A percentile compares a stretch with the other conserved stretches of the same genome.
Evolutionary conservation across 805 yeast species (phyloP).

Genomic region (Candida caryicola): DNA sequence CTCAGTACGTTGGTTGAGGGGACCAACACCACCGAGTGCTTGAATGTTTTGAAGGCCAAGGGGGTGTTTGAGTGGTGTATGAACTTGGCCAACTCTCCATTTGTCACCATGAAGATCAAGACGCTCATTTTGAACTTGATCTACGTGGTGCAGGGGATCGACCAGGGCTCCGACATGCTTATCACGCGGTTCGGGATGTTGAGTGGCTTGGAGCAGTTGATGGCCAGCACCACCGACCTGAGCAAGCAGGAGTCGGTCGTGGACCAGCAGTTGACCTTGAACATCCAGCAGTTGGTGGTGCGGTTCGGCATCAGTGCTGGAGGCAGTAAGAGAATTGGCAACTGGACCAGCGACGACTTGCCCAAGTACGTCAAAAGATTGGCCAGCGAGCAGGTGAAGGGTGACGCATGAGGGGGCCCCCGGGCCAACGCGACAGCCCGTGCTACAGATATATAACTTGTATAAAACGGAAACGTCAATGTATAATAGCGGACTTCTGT

Average conservation of each 20-base stretch:
- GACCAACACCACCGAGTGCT: constrained; percentile 47
- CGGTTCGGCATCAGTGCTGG: constrained; percentile 42
- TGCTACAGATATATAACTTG: not conserved
- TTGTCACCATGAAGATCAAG: constrained; percentile 38
- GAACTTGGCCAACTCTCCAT: constrained; percentile 54
- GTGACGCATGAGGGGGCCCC: too few relatives aligned
- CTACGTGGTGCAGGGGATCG: constrained; percentile 48
- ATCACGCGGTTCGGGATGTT: constrained; percentile 54
- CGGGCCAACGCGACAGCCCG: too few relatives aligned
- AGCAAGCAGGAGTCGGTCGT: constrained; percentile 10
- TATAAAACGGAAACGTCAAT: not conserved
- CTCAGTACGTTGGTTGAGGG: constrained; percentile 48
- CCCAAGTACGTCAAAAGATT: constrained; percentile 43
- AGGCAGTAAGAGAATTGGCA: constrained; percentile 52
- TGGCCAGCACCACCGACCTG: constrained; percentile 6
- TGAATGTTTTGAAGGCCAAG: constrained; percentile 48
- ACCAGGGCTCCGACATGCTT: constrained; percentile 56
- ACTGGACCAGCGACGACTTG: constrained; percentile 60
- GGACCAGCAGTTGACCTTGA: constrained; percentile 34
- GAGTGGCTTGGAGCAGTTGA: constrained; percentile 20
- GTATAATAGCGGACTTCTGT: not conserved
- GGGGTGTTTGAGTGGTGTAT: constrained; percentile 68
- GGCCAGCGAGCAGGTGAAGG: not conserved
- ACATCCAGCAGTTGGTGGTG: constrained; percentile 45
- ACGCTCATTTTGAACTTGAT: constrained; percentile 42